Conservation (phyloP, 331 rosid species). For the Acacia concinna region DNA sequence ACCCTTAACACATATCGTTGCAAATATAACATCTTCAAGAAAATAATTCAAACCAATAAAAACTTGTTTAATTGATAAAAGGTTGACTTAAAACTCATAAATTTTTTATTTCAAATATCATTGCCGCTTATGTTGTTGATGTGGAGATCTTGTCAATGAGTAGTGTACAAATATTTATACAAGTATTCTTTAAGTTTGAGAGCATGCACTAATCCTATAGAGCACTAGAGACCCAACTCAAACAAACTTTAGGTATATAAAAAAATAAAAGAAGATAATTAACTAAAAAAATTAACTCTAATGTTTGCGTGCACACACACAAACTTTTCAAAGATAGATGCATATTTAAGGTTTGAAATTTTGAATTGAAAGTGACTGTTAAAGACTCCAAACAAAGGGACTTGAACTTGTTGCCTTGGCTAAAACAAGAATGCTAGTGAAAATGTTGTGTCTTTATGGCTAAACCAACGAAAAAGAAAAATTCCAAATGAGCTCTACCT, state of each 20-base stretch:
- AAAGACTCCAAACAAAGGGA: slow-evolving; percentile 39
- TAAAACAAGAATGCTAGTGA: slow-evolving; percentile 41
- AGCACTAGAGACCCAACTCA: not conserved
- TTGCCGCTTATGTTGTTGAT: no score
- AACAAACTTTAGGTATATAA: no score
- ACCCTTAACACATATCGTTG: not conserved
- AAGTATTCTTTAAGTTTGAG: no score
- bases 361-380: not conserved
- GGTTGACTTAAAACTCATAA: no score
- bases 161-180: no score
- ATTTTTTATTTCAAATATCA: not conserved
- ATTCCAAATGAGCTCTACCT: slow-evolving; percentile 20
- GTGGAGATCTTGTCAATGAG: no score
- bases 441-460: slow-evolving; percentile 26
- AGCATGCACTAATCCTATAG: not conserved
- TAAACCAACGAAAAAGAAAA: slow-evolving; percentile 29
- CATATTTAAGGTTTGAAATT: not conserved
- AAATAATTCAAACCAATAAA: not conserved
- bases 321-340: not conserved
- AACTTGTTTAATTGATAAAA: no score
- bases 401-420: slow-evolving; percentile 27
- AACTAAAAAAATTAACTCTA: not conserved
- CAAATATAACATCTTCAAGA: not conserved
- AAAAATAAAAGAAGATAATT: not conserved
- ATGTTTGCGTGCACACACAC: not conserved